Base-by-base conservation (phyloP, 805 yeast species). In the Wickerhamiella bombiphila region DNA sequence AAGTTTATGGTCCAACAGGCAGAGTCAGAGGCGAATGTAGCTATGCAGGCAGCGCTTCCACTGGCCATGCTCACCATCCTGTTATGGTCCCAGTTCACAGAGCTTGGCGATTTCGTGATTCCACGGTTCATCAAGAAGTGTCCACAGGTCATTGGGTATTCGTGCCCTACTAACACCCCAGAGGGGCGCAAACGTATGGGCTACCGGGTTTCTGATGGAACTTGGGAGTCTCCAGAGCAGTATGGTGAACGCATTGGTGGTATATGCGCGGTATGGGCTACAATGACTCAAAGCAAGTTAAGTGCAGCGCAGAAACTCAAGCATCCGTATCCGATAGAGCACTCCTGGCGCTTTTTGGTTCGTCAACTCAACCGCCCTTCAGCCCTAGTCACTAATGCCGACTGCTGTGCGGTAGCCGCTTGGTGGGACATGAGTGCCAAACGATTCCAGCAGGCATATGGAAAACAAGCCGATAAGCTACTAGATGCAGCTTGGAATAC, bases 41-140 rank as follows among this genome's bases (percentile, higher is more conserved):
- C 76, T 41, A 76, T 93, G 2, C 69, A 72, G 31, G 73, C 85
- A 3, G 80, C 95, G 0, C 51, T 80, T 6, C 93, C 98, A 0
- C 60, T 91, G 32, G 94, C 82, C 0, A 69, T 68, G 48, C 57
- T 88, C 24, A 62, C 88, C 0, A 51, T 70, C 14, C 62, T 65
- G 22, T 52, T 85, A 29, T 52, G 83, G 48, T 52, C 66, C 14
- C 59, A 57, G 24, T 68, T 62, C 47, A 67, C 70, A 0, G 74
- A 70, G 5, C 60, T 80, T 15, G 63, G 66, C 22, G 72, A 72
- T 42, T 72, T 61, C 41, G 53, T 80, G 22, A 59, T 74, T 52
- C 93, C 97, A 0, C 68, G 97, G 45, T 71, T 86, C 52, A 80
- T 83, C 24, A 88, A 88, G 56, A 83, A 85, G 51, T 91, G 97